Base-by-base conservation (phyloP, 768 basidiomycete species). In the Floccularia luteovirens region DNA sequence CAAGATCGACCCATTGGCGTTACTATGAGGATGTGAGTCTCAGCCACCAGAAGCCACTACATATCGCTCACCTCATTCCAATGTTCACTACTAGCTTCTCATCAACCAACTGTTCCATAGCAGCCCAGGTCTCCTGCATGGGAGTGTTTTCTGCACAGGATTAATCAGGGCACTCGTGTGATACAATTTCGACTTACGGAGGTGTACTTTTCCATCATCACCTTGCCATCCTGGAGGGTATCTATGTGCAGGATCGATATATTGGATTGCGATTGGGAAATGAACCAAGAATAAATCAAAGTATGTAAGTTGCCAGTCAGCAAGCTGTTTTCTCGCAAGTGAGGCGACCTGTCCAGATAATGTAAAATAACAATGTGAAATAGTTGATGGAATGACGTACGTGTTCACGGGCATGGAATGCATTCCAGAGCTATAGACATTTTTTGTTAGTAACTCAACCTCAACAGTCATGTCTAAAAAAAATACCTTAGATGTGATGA, bases 171-270 rank as follows among this genome's bases (percentile, higher is more conserved):
- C 14, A 10, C 24, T n/a, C 12, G 7, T 20, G 27, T 10, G 27
- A 30, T 30, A 30, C 8, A 34, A 19, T 12, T n/a, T 12, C 14
- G 8, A 58, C 67, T 58, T 59, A 79, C 80, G 71, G 27, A 80
- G 69, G 48, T 77, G 61, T 23, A 88, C 77, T 50, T 76, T 78
- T 43, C 74, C 74, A 52, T 88, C 79, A 38, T 85, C 80, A 23
- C 74, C 81, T 38, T 59, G 76, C 90, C 90, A 92, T 54, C 82
- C 87, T 6, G 88, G 79, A 31, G 90, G 89, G 60, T 87, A 91
- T 45, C 77, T 74, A 52, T 78, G 75, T 16, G 56, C 53, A 31
- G 84, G 83, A 54, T 89, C 83, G 38, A 92, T 84, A 50, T 90
- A 90, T 58, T 78, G 55, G 47, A 94, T 67, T 21, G 90, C 64